These are phyloP conservation scores for Pleurotus platypus DNA, from an alignment of 768 basidiomycete genomes.

Conservation along the genomic window DNA sequence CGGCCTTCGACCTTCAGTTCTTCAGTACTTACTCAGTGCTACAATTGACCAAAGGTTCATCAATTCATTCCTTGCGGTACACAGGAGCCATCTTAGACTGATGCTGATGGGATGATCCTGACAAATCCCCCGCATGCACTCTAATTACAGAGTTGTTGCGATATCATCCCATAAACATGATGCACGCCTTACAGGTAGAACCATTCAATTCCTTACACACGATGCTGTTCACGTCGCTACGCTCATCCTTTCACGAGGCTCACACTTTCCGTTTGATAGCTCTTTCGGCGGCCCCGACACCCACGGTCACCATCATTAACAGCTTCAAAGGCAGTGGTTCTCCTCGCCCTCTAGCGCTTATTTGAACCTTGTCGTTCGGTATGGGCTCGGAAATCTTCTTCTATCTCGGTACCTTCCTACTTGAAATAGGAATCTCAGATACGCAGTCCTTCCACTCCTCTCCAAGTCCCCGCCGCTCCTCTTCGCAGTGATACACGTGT, in stretches of 20 bases:
- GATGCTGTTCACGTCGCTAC: neutral
- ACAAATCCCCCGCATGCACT: neutral
- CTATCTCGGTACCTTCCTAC: neutral
- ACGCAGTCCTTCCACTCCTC: neutral
- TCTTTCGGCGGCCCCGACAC: conserved; percentile 1
- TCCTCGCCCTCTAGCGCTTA: neutral
- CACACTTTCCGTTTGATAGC: neutral
- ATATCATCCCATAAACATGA: neutral
- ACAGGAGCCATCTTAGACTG: neutral
- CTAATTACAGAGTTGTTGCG: neutral
- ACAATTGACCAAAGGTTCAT: too few relatives aligned
- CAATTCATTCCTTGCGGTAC: neutral
- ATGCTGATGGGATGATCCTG: neutral
- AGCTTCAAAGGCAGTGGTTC: neutral
- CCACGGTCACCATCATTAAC: neutral
- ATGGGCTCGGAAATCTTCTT: neutral
- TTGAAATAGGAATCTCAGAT: neutral
- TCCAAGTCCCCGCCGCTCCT: neutral
- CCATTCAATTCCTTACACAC: neutral
- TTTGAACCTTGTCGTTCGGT: neutral
- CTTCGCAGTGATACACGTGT: conserved; percentile 5
- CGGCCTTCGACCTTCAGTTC: too few relatives aligned
- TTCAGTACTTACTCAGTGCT: too few relatives aligned
- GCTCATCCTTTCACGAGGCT: neutral
- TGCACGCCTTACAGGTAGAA: neutral